Base-by-base conservation (phyloP, 371 early-diverging fungal species). In the Funneliformis caledonium region DNA sequence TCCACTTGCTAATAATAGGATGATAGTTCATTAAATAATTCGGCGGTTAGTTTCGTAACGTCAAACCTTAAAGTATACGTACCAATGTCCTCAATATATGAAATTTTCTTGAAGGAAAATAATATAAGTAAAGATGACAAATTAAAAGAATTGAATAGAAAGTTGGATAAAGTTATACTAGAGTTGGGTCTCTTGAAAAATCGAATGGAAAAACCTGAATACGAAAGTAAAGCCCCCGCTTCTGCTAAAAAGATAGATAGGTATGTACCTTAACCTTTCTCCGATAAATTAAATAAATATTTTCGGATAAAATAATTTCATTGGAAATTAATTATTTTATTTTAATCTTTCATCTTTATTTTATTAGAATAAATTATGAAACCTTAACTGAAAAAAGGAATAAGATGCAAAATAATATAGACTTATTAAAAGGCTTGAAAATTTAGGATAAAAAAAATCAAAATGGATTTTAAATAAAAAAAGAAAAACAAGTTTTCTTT, bases 21-120 rank as follows among this genome's bases (percentile, higher is more conserved):
- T 12, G 50, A 31, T 37, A 26, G 19, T 10, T 73, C 52, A 47
- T 26, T 64, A 62, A 76, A n/a, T 9, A 26, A 76, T 60, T 86
- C 81, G 68, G 86, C 85, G 11, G 81, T 83, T 5, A 87, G 85
- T 61, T 83, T 81, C 19, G 83, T 88, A 47, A 61, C 85, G 60
- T 81, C 86, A 9, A 80, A 84, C 10, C 76, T 90, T 22, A 87
- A 88, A 78, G 87, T 90, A 33, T 80, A 85, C 68, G 85, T 89
- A 9, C 90, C 90, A n/a, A 83, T 86, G n/a, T 65, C 59, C 9
- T 81, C 81, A 10, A 82, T 89, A 45, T 64, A 88, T 50, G 73
- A 83, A 19, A 84, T 88, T 22, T 73, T 43, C 43, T 45, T 31
- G 14, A 67, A 42, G 16, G 22, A 33, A 62, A 42, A 31, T 48